These are phyloP conservation scores for Arthrobotrys sphaeroides DNA, from an alignment of 2,329 filamentous ascomycete genomes.

Conservation along the genomic window DNA sequence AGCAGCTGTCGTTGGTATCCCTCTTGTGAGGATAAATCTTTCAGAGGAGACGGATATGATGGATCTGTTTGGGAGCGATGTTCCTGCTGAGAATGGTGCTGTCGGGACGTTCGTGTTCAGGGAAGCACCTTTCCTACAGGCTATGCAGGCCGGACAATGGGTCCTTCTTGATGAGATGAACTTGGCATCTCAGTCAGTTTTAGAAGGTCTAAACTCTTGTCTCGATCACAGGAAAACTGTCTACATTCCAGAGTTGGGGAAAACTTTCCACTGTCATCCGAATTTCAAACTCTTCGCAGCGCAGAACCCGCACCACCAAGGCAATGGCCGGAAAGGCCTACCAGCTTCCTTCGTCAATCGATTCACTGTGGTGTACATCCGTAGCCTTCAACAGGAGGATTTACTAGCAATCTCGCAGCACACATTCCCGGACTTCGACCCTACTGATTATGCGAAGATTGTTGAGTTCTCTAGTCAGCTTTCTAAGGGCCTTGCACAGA, in stretches of 20 bases:
- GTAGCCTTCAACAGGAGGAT: slow-evolving; percentile 84
- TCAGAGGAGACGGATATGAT: slow-evolving; percentile 98
- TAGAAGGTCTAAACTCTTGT: slow-evolving; percentile 95
- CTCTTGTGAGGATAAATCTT: slow-evolving; percentile 91
- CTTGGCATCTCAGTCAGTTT: slow-evolving; percentile 91
- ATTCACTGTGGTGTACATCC: slow-evolving; percentile 96
- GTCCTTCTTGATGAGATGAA: slow-evolving; percentile 99
- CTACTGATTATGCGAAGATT: slow-evolving; percentile 71
- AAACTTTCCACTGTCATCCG: slow-evolving; percentile 88
- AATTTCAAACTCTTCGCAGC: slow-evolving; percentile 95
- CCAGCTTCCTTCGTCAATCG: slow-evolving; percentile 97
- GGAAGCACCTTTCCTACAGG: slow-evolving; percentile 91
- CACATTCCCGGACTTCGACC: slow-evolving; percentile 74
- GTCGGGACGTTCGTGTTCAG: slow-evolving; percentile 94
- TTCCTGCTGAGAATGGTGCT: slow-evolving; percentile 90
- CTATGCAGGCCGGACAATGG: slow-evolving; percentile 97
- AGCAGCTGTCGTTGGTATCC: slow-evolving; percentile 79
- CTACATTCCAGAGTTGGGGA: slow-evolving; percentile 93
- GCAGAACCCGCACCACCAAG: slow-evolving; percentile 97
- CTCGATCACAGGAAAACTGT: slow-evolving; percentile 95
- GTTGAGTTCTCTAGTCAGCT: slow-evolving; percentile 84
- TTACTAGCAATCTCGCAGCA: slow-evolving; percentile 81
- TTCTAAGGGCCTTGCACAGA: slow-evolving; percentile 73
- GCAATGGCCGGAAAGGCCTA: slow-evolving; percentile 91
- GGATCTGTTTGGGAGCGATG: slow-evolving; percentile 96